Conservation (phyloP, 2,329 filamentous ascomycete genomes). For the Paecilomyces formosus region DNA sequence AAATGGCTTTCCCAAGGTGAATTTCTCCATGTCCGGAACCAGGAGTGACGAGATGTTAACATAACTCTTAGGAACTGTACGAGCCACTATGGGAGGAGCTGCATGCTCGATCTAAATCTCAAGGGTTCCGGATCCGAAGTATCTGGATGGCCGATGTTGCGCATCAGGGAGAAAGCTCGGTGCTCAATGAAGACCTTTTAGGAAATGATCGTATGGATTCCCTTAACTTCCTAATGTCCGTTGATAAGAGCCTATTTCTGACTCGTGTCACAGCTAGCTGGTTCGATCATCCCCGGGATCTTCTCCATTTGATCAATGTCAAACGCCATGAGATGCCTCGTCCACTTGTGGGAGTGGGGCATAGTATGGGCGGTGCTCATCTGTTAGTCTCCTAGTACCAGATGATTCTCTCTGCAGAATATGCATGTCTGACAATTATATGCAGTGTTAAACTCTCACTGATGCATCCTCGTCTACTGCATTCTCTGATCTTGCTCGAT, state of each 20-base stretch:
- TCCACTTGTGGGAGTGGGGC: slow-evolving; percentile 76
- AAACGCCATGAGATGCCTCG: slow-evolving; percentile 74
- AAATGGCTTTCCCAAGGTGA: slow-evolving; percentile 85
- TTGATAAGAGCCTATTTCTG: slow-evolving; percentile 4
- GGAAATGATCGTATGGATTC: slow-evolving; percentile 71
- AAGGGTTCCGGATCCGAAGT: slow-evolving; percentile 63
- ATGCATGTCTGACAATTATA: slow-evolving; percentile 1
- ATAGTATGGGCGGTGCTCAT: slow-evolving; percentile 78
- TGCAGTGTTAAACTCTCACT: slow-evolving; percentile 57
- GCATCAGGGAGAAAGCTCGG: slow-evolving; percentile 71
- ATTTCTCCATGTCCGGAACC: background rate
- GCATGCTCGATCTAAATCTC: slow-evolving; percentile 47
- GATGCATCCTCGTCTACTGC: slow-evolving; percentile 73
- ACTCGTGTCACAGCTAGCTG: slow-evolving; percentile 57
- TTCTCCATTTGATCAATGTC: slow-evolving; percentile 75
- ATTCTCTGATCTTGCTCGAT: slow-evolving; percentile 71
- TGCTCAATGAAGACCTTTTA: slow-evolving; percentile 66
- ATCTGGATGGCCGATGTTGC: slow-evolving; percentile 92
- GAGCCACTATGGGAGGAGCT: slow-evolving; percentile 88
- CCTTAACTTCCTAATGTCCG: background rate
- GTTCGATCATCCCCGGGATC: slow-evolving; percentile 78
- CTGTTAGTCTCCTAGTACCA: slow-evolving; percentile 36
- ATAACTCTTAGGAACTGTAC: slow-evolving; percentile 64
- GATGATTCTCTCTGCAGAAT: background rate
- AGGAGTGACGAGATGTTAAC: slow-evolving; percentile 5